These are phyloP conservation scores for Thraustotheca clavata DNA, from an alignment of 352 stramenopile genomes.

Conservation along the genomic window DNA sequence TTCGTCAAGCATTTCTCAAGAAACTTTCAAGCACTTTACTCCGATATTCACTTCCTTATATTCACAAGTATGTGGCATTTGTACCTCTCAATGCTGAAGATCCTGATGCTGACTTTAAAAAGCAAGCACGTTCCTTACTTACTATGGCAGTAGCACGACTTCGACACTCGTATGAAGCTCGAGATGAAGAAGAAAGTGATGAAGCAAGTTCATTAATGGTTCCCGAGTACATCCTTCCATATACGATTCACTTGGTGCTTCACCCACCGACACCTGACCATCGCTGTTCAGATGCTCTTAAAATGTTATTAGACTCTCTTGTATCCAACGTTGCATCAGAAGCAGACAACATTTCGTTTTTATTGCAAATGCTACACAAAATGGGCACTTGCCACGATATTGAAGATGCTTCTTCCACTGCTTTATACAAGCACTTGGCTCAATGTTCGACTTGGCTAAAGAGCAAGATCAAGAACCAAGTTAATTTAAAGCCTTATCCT, in stretches of 20 bases:
- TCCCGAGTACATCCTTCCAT: conserved; percentile 71
- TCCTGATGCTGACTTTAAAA: conserved; percentile 39
- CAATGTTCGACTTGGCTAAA: conserved; percentile 49
- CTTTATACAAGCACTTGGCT: conserved; percentile 59
- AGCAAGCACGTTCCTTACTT: conserved; percentile 40
- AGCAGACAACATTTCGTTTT: conserved; percentile 77
- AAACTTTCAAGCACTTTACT: conserved; percentile 65
- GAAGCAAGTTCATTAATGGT: conserved; percentile 54
- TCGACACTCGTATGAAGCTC: conserved; percentile 61
- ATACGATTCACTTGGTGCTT: conserved; percentile 59
- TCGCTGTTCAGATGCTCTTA: conserved; percentile 43
- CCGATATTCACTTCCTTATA: conserved; percentile 44
- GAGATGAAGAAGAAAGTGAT: conserved; percentile 23
- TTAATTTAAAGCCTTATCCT: conserved; percentile 73
- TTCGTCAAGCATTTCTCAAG: conserved; percentile 61
- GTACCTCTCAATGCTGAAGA: conserved; percentile 53
- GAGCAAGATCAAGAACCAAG: conserved; percentile 80
- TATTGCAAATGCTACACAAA: conserved; percentile 75
- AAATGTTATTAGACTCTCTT: conserved; percentile 66
- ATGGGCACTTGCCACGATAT: conserved; percentile 64
- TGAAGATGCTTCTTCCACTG: conserved; percentile 21
- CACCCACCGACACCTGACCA: conserved; percentile 21
- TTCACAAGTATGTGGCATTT: conserved; percentile 78
- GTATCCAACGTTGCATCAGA: conserved; percentile 42
- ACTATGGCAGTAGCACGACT: conserved; percentile 55